Conservation (phyloP, 148 eudicot species). For the Mesembryanthemum crystallinum region DNA sequence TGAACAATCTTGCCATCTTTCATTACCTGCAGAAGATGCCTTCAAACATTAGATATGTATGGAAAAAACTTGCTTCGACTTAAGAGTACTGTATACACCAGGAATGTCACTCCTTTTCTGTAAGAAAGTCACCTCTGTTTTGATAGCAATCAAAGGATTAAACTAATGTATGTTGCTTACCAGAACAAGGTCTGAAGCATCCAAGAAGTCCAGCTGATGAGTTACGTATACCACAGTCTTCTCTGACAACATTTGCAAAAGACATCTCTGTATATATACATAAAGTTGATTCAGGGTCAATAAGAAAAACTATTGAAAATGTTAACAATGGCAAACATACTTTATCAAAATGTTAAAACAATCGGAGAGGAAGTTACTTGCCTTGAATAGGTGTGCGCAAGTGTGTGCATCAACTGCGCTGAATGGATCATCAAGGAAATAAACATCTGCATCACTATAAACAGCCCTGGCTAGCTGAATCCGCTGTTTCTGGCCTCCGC, state of each 20-base stretch:
- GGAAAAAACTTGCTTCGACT: too few species aligned
- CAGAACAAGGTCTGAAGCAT: conserved; percentile 84
- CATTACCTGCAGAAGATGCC: conserved; percentile 51
- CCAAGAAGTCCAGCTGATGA: conserved; percentile 81
- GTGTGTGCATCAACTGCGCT: conserved; percentile 98
- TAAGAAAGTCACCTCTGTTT: too few species aligned
- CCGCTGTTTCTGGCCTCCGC: conserved; percentile 94
- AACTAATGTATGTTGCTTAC: conserved; percentile 29
- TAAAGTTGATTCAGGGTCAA: background rate
- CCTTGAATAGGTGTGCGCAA: conserved; percentile 84
- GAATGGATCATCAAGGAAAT: conserved; percentile 94
- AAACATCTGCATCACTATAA: conserved; percentile 72
- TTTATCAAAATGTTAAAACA: too few species aligned
- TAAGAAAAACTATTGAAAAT: background rate
- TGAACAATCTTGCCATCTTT: conserved; percentile 76
- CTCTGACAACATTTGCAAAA: conserved; percentile 47
- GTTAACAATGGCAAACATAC: background rate
- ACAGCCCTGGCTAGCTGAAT: conserved; percentile 86
- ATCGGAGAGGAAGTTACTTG: conserved; percentile 17
- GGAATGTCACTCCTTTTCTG: too few species aligned
- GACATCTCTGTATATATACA: conserved; percentile 59
- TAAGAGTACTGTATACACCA: too few species aligned
- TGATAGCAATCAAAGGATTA: background rate
- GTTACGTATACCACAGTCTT: conserved; percentile 87
- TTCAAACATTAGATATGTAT: background rate